A percentile compares a stretch with the other conserved stretches of the same genome.
Conservation (phyloP, 495 filamentous ascomycete genomes). For the Hypoxylon rickii region DNA sequence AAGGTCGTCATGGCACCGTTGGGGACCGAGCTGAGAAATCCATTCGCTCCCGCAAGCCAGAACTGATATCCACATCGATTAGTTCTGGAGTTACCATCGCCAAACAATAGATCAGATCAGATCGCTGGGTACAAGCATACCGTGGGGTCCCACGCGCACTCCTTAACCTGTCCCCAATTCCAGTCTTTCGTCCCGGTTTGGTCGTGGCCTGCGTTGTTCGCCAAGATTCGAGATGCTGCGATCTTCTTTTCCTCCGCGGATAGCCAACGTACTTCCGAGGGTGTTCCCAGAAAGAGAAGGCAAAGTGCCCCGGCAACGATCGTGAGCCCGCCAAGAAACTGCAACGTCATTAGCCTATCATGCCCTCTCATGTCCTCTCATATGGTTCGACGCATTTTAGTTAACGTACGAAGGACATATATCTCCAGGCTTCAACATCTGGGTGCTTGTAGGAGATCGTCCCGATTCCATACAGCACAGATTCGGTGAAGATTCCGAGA, state of each 20-base stretch:
- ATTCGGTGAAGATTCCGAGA: slow-evolving; percentile 32
- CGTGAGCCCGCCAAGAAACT: slow-evolving; percentile 40
- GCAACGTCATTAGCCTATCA: slow-evolving; percentile 20
- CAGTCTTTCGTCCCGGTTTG: slow-evolving; percentile 28
- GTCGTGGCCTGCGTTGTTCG: slow-evolving; percentile 36
- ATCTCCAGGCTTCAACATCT: slow-evolving; percentile 28
- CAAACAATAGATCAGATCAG: not conserved
- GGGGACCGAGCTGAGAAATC: slow-evolving; percentile 50
- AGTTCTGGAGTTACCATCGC: not conserved
- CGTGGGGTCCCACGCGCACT: slow-evolving; percentile 34
- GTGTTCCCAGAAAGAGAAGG: slow-evolving; percentile 40
- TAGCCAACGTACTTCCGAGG: slow-evolving; percentile 40
- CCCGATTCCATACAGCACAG: slow-evolving; percentile 40
- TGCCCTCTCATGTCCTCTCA: no score
- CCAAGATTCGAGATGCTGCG: slow-evolving; percentile 33
- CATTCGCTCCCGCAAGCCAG: slow-evolving; percentile 48
- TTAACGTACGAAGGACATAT: slow-evolving; percentile 26
- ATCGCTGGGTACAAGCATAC: not conserved
- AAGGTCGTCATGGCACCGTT: slow-evolving; percentile 55
- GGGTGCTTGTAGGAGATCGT: slow-evolving; percentile 21
- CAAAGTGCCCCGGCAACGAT: slow-evolving; percentile 27
- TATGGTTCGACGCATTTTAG: not conserved
- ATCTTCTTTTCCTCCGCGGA: slow-evolving; percentile 40
- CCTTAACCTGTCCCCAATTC: slow-evolving; percentile 38
- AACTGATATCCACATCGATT: slow-evolving; percentile 11